These are phyloP conservation scores for Arachnomyces sp. DNA, from an alignment of 2,329 filamentous ascomycete species.

Conservation along the genomic window DNA sequence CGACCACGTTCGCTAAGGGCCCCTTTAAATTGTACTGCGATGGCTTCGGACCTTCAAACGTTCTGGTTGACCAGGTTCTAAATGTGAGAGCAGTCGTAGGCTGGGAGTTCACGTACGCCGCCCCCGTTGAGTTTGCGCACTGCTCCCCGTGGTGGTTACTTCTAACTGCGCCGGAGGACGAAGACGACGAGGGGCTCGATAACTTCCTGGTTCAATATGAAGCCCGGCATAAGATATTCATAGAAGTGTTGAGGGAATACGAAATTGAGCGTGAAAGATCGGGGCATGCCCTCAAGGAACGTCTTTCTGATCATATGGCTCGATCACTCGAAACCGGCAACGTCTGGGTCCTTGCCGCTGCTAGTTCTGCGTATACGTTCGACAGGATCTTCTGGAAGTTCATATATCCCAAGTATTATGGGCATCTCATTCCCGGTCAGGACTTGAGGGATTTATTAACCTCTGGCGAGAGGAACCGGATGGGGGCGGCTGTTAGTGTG, in stretches of 20 bases:
- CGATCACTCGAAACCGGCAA: constrained; percentile 17
- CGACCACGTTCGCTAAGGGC: constrained; percentile 14
- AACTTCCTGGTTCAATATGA: constrained; percentile 18
- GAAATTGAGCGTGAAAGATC: too few species aligned
- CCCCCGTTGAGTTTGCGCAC: constrained; percentile 15
- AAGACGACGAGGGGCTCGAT: constrained; percentile 16
- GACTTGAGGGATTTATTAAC: constrained; percentile 14
- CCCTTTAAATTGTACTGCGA: constrained; percentile 20
- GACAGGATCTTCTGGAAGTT: constrained; percentile 22
- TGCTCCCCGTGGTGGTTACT: constrained; percentile 19
- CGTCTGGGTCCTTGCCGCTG: constrained; percentile 21
- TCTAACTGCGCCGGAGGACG: constrained; percentile 12
- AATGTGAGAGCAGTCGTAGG: constrained; percentile 18
- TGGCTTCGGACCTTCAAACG: constrained; percentile 21
- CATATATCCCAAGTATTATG: constrained; percentile 15
- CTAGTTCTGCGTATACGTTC: constrained; percentile 19
- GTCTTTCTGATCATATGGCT: constrained; percentile 18
- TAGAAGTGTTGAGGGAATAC: constrained; percentile 15
- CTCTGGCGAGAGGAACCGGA: constrained; percentile 6
- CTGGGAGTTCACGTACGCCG: constrained; percentile 21
- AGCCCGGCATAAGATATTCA: constrained; percentile 17
- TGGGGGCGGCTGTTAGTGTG: constrained; percentile 3
- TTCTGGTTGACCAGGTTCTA: constrained; percentile 15
- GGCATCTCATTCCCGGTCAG: constrained; percentile 13
- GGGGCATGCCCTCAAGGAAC: too few species aligned